phyloP scores from a whole-genome alignment of 352 stramenopile genomes.

The Phytopythium mirpurense region DNA sequence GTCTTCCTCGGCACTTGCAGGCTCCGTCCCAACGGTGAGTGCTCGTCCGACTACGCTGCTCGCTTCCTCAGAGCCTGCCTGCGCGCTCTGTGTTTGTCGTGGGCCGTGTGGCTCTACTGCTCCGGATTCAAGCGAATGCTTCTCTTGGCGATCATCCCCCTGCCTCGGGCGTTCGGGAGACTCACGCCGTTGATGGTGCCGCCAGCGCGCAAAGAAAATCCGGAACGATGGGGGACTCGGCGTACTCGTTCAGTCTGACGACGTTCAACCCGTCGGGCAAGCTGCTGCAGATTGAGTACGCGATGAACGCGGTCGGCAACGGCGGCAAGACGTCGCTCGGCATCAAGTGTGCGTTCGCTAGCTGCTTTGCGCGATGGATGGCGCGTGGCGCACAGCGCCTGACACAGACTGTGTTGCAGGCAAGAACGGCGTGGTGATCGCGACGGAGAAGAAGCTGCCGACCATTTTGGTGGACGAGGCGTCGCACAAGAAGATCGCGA shows the following conservation, averaged over 20 bases:
- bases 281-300: slow-evolving; percentile 99
- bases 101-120: background rate
- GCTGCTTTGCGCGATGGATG: background rate
- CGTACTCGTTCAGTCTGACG: slow-evolving; percentile 99
- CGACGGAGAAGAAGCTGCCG: slow-evolving; percentile 98
- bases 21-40: background rate
- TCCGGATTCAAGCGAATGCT: no score
- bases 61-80: no score
- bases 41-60: no score
- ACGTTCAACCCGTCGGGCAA: slow-evolving; percentile 99
- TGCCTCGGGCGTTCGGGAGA: no score
- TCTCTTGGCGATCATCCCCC: no score
- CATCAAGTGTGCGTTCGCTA: slow-evolving; percentile 85
- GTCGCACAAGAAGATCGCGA: slow-evolving; percentile 96
- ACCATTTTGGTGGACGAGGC: slow-evolving; percentile 94
- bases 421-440: slow-evolving; percentile 99
- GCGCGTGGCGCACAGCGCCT: background rate
- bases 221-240: slow-evolving; percentile 91
- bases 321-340: slow-evolving; percentile 97
- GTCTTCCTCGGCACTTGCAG: background rate
- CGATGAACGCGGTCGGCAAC: slow-evolving; percentile 96
- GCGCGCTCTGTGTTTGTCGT: background rate
- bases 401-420: slow-evolving; percentile 37
- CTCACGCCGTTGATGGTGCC: background rate
- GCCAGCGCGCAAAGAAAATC: background rate